These are phyloP conservation scores for Phoma sp. DNA, from an alignment of 2,329 filamentous ascomycete species.

Conservation along the genomic window DNA sequence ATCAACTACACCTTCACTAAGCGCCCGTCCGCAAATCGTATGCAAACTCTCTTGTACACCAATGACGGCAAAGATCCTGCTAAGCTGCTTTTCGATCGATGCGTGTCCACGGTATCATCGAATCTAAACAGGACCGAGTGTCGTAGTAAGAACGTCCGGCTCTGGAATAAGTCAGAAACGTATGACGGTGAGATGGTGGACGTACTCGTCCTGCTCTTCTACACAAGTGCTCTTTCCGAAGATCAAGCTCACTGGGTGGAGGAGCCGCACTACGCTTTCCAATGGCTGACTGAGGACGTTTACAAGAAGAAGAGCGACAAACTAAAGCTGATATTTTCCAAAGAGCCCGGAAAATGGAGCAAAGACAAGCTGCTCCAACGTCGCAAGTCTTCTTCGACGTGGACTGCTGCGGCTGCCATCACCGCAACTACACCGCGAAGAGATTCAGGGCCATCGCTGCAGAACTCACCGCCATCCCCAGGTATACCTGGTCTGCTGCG, in stretches of 20 bases:
- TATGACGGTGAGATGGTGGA: conserved; percentile 24
- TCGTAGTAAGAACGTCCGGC: conserved; percentile 36
- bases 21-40: conserved; percentile 20
- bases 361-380: conserved; percentile 35
- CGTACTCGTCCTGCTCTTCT: conserved; percentile 38
- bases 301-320: conserved; percentile 33
- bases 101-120: conserved; percentile 32
- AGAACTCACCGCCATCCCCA: conserved; percentile 20
- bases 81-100: conserved; percentile 36
- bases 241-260: conserved; percentile 44
- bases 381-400: conserved; percentile 25
- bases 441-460: neutral
- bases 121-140: conserved; percentile 40
- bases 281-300: conserved; percentile 34
- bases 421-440: conserved; percentile 5
- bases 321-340: conserved; percentile 36
- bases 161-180: conserved; percentile 36
- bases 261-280: conserved; percentile 42
- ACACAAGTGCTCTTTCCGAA: conserved; percentile 35
- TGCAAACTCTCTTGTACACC: conserved; percentile 44
- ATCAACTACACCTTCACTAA: conserved; percentile 38
- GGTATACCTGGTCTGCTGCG: conserved; percentile 14
- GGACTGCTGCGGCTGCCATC: neutral
- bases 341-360: conserved; percentile 34
- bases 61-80: conserved; percentile 38